Conservation (phyloP, 2,329 filamentous ascomycete genomes). For the Onygena corvina region DNA sequence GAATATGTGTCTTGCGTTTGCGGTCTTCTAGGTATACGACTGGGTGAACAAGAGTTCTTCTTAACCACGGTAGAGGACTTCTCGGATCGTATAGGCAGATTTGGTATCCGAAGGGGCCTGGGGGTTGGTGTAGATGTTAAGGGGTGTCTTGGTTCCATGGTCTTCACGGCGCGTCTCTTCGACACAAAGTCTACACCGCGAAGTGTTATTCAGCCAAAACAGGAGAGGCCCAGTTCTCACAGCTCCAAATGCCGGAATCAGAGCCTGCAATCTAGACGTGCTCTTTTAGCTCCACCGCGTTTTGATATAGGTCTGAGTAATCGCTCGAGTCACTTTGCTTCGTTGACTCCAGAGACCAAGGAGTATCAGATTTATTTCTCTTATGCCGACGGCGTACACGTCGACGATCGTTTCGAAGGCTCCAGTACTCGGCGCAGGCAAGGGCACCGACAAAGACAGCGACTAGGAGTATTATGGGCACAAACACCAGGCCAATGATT, state of each 20-base stretch:
- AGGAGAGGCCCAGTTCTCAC: neutral
- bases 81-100: neutral
- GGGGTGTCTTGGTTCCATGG: neutral
- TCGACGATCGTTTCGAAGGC: constrained; percentile 17
- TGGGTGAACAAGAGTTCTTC: neutral
- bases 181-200: neutral
- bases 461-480: constrained; percentile 37
- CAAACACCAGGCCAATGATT: constrained; percentile 35
- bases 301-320: constrained; percentile 20
- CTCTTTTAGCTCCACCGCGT: constrained; percentile 16
- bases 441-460: constrained; percentile 29
- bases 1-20: neutral
- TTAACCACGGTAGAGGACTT: neutral
- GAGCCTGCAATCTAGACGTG: constrained; percentile 12
- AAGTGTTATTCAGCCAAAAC: neutral
- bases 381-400: constrained; percentile 21
- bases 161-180: neutral
- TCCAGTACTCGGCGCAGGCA: constrained; percentile 29
- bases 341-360: constrained; percentile 20
- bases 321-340: constrained; percentile 24
- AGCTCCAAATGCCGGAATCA: neutral
- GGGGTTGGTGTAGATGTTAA: neutral
- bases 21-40: neutral
- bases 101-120: neutral
- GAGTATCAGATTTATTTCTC: constrained; percentile 24